Base-by-base conservation (phyloP, 306 rosid species). In the Inga laurina region DNA sequence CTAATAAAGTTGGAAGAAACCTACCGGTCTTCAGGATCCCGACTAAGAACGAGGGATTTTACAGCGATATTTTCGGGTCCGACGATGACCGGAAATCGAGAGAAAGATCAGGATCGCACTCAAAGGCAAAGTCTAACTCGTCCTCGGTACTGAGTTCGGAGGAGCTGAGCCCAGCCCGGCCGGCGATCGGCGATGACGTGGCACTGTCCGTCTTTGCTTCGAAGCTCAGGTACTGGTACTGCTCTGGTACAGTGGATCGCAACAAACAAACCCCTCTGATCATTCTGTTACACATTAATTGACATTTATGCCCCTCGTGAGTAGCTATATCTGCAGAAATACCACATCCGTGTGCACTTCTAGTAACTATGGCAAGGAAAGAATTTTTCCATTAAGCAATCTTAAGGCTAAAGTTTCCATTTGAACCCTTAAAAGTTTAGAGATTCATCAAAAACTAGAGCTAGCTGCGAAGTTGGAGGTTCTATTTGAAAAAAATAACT, bases 71-170 rank as follows among this genome's bases (percentile, higher is more conserved):
- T 0, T 93, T 95, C 18, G 88, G 96, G 71, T 89, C 93, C 45
- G 98, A 93, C 35, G 93, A 92, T 15, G 96, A 90, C 16, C 77
- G 98, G 84, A 84, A 75, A 84, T 95, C 97, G 39, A 88, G 97
- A 76, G 97, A 91, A 71, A 87, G 98, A 22, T 95, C 97, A 10
- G 84, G 93, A 51, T 88, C 91, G 64, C 85, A 68, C 30, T 93
- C 98, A 11, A 90, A 88, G 68, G 92, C 93, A 10, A 91, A 87
- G 82, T 91, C 95, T 43, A 89, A 86, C 72, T 90, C 97, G 0
- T 91, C 97, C 5, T 95, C 97, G 34, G 97, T 86, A 13, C 87
- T 95, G 76, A 93, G 97, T 86, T 95, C 98, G 10, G 99, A 93
- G 89, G 97, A 91, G 83, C 73, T 90, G 32, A 91, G 94, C 79